Percentiles rank a stretch among this genome's conserved stretches.
These are phyloP conservation scores for Daedaleopsis sinensis DNA, from an alignment of 768 basidiomycete species.

Conservation along the genomic window DNA sequence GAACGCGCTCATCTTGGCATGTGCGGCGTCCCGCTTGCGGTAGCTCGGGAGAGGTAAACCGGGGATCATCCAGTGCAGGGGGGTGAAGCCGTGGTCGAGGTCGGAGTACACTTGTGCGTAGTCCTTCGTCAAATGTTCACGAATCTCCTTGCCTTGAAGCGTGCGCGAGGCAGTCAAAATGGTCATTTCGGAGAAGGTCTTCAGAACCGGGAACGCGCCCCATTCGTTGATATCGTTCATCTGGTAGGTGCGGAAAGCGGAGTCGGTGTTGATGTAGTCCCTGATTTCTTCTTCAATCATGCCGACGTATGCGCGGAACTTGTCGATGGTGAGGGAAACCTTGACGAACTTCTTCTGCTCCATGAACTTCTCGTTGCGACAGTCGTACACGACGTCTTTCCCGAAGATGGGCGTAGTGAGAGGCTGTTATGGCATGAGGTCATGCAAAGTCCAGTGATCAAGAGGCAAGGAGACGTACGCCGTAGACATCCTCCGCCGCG, in stretches of 20 bases:
- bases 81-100: constrained; percentile 95
- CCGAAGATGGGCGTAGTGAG: constrained; percentile 95
- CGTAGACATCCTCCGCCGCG: constrained; percentile 97
- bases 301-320: constrained; percentile 78
- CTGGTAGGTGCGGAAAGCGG: constrained; percentile 63
- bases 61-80: constrained; percentile 94
- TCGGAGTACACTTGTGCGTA: constrained; percentile 87
- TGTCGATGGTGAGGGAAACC: constrained; percentile 90
- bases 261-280: constrained; percentile 68
- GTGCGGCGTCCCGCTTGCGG: constrained; percentile 84
- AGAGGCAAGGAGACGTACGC: constrained; percentile 44
- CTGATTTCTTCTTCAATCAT: constrained; percentile 51
- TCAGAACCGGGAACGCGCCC: constrained; percentile 75
- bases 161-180: constrained; percentile 94
- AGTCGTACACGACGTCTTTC: constrained; percentile 96
- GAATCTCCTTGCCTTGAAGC: constrained; percentile 91
- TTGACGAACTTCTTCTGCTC: constrained; percentile 99
- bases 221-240: constrained; percentile 71
- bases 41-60: constrained; percentile 92
- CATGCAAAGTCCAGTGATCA: background rate
- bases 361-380: constrained; percentile 96
- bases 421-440: constrained; percentile 51
- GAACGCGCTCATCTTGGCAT: constrained; percentile 92
- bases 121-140: constrained; percentile 72
- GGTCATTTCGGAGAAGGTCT: constrained; percentile 83